These are phyloP conservation scores for Lanmaoa rubissima DNA, from an alignment of 768 basidiomycete genomes.

Conservation along the genomic window DNA sequence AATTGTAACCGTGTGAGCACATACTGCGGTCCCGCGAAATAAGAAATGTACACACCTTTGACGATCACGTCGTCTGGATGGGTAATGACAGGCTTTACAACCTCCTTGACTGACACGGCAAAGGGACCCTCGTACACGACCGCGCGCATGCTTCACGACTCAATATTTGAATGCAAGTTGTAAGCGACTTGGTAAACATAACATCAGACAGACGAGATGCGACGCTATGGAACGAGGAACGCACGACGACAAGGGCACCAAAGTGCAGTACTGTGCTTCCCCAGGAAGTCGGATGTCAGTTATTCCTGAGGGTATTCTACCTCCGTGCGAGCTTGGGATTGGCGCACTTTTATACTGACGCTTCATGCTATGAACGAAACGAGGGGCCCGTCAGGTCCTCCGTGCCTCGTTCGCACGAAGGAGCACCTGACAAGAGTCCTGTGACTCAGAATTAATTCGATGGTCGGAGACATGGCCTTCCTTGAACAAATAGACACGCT, in stretches of 20 bases:
- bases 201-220: not conserved
- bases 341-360: not conserved
- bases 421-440: not conserved
- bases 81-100: slow-evolving; percentile 1
- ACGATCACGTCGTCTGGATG: slow-evolving; percentile 8
- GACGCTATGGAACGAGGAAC: not conserved
- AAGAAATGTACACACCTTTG: not conserved
- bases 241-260: not conserved
- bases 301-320: not conserved
- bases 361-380: not conserved
- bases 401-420: not conserved
- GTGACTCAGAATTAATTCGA: not conserved
- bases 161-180: not conserved
- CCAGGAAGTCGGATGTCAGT: not conserved
- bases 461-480: not conserved
- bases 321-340: not conserved
- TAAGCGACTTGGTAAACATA: not conserved
- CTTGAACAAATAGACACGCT: not conserved
- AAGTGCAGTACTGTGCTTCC: not conserved
- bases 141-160: not conserved
- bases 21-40: not conserved
- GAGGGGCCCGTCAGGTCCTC: not conserved
- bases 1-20: not conserved
- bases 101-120: not conserved
- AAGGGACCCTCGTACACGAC: slow-evolving; percentile 6